Evolutionary conservation across 1,284 basidiomycete genomes (phyloP).

Genomic region (Apiotrichum sp.): DNA sequence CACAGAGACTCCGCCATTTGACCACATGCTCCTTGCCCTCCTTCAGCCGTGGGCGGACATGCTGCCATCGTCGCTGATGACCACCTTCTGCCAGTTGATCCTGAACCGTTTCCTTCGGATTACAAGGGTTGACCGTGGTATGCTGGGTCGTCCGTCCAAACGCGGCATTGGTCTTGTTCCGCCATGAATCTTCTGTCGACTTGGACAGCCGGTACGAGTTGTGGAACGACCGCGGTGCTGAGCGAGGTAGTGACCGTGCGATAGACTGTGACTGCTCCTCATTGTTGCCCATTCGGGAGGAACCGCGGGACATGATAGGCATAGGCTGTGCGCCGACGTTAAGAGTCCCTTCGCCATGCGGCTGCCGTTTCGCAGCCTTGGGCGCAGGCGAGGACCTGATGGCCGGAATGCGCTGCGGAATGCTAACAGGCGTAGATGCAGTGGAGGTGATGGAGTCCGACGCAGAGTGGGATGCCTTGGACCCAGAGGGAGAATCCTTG

Average conservation of each 20-base stretch:
- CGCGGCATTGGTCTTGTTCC: conserved; percentile 27
- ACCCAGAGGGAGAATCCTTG: too few relatives aligned
- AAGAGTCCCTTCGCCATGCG: neutral
- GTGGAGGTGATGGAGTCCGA: neutral
- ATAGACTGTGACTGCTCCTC: conserved; percentile 10
- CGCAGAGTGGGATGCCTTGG: too few relatives aligned
- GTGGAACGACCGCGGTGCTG: conserved; percentile 12
- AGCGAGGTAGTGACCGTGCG: conserved; percentile 11
- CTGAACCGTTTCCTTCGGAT: conserved; percentile 24
- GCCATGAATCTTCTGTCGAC: conserved; percentile 37
- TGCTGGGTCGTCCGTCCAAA: conserved; percentile 33
- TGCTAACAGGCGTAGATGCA: conserved; percentile 2
- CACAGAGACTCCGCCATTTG: conserved; percentile 85
- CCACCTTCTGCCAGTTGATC: conserved; percentile 30
- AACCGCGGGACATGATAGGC: conserved; percentile 26
- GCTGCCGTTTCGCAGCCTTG: neutral
- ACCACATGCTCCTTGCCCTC: conserved; percentile 66
- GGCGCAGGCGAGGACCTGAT: neutral
- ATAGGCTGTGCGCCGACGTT: conserved; percentile 28
- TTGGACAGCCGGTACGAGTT: conserved; percentile 13
- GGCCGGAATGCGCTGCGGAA: neutral
- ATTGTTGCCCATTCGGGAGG: conserved; percentile 17
- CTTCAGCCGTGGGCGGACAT: conserved; percentile 68
- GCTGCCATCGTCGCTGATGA: conserved; percentile 80
- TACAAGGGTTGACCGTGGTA: conserved; percentile 44